phyloP scores from a whole-genome alignment of 1,284 basidiomycete species.

The Kwoniella shivajii region DNA sequence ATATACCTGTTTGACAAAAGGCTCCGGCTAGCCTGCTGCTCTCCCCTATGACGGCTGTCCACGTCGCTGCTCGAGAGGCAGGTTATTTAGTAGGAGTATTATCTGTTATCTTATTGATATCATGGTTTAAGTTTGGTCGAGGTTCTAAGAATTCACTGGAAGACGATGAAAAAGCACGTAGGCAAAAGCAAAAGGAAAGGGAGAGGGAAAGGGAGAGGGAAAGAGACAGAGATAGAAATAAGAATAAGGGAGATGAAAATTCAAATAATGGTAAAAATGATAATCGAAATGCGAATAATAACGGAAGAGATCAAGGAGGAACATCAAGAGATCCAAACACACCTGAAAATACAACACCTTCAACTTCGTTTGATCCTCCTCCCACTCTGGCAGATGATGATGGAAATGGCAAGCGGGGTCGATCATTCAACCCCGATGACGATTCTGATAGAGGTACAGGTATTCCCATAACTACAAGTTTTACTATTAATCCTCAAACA shows the following conservation, averaged over 20 bases:
- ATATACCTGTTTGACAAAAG: no score
- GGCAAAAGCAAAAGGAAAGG: neutral
- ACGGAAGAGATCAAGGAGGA: neutral
- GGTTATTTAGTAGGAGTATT: slow-evolving; percentile 7
- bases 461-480: no score
- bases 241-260: neutral
- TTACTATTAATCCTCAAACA: no score
- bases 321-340: neutral
- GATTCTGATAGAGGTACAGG: no score
- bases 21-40: neutral
- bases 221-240: neutral
- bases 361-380: neutral
- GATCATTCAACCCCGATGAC: no score
- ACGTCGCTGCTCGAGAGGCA: slow-evolving; percentile 15
- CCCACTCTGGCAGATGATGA: no score
- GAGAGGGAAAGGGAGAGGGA: neutral
- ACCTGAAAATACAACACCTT: neutral
- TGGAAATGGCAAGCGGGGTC: no score
- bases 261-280: neutral
- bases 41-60: slow-evolving; percentile 6
- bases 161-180: neutral
- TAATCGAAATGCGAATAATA: neutral
- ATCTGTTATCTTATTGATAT: neutral
- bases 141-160: neutral
- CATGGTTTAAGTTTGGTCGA: neutral